Base-by-base conservation (phyloP, 768 basidiomycete species). In the Termitomyces sp. region DNA sequence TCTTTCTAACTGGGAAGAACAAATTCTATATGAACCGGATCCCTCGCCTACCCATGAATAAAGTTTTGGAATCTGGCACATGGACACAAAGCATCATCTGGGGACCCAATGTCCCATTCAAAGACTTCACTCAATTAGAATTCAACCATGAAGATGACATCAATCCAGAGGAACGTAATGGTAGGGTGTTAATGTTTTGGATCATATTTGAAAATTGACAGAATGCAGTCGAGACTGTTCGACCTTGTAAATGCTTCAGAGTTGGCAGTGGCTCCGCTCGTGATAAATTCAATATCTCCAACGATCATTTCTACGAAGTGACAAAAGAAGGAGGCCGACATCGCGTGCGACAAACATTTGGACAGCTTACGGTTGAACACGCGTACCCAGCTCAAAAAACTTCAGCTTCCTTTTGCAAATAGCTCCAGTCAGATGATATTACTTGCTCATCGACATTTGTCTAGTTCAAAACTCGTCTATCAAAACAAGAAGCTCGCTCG, bases 201-300 rank as follows among this genome's bases (percentile, higher is more conserved):
- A 5, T 51, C 57, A 26, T 41, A 57, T 32, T 54, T 51, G 10
- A 33, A 32, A 38, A 36, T 56, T 68, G 36, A 62, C 36, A 46
- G 49, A 58, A 9, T 52, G 28, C 61, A 72, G 79, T 73, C 47
- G 87, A 88, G 58, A 80, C 79, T 3, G 78, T 78, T 49, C 74
- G 87, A 48, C 85, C 84, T 14, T 79, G 87, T 59, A 92, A 89
- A 66, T 79, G 89, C 47, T 63, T 86, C 20, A 75, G 90, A 56
- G 71, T 79, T 14, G 90, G 92, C 62, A 75, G 74, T 57, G 79
- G 78, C 16, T 74, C 73, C 60, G 74, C 80, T 52, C 82, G 83
- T 44, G 96, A 99, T 72, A 94, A 93, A 64, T 98, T 92, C 77
- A 98, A 99, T 68, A 76, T 98, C 24, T 96, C 94, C 3, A 98